phyloP scores from a whole-genome alignment of 192 early-diverging fungal species.

The Borealophlyctis nickersoniae region DNA sequence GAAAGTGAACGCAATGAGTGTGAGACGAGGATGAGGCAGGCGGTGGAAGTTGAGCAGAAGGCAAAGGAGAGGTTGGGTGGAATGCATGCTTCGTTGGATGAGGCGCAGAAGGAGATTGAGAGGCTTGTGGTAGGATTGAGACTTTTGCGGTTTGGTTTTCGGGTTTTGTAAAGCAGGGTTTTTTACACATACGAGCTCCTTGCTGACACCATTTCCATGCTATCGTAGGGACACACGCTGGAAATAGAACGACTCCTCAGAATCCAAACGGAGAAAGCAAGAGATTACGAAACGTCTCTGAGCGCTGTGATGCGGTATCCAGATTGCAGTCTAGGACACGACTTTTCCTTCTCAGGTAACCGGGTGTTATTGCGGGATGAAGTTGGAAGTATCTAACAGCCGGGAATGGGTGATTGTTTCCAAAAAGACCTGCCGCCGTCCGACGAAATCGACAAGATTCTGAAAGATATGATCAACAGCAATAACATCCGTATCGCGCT shows the following conservation, averaged over 20 bases:
- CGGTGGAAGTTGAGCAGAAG: conserved; percentile 5
- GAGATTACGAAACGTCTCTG: not conserved
- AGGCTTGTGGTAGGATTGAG: conserved; percentile 20
- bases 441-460: conserved; percentile 28
- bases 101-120: conserved; percentile 16
- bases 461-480: conserved; percentile 39
- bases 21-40: not conserved
- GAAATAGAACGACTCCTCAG: conserved; percentile 24
- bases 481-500: conserved; percentile 45
- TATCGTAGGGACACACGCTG: not conserved
- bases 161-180: no score
- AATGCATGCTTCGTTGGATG: conserved; percentile 20
- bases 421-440: not conserved
- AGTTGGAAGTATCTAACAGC: not conserved
- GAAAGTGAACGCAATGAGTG: not conserved
- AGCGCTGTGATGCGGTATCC: conserved; percentile 37
- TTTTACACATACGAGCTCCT: not conserved
- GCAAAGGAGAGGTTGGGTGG: conserved; percentile 14
- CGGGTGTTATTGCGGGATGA: not conserved
- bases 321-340: conserved; percentile 38
- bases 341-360: conserved; percentile 17
- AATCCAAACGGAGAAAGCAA: conserved; percentile 1
- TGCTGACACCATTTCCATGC: not conserved
- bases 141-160: conserved; percentile 11
- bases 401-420: not conserved